Conservation (phyloP, 2,329 filamentous ascomycete genomes). For the Alternaria brassicae region DNA sequence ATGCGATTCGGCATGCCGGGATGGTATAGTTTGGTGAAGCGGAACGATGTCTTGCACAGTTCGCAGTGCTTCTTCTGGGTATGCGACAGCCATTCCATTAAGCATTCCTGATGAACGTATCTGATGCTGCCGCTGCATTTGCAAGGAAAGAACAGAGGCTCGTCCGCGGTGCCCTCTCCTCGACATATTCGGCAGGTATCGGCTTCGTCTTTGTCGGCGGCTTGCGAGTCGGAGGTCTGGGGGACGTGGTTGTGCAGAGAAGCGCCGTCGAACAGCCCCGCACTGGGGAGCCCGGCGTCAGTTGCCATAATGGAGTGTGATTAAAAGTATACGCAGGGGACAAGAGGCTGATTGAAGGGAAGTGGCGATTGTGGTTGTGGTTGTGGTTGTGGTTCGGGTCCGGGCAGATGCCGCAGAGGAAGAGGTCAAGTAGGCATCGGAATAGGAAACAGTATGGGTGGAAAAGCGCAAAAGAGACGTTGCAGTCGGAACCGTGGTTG, state of each 20-base stretch:
- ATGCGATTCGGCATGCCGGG: constrained; percentile 89
- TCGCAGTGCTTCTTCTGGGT: constrained; percentile 99
- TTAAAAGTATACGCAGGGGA: constrained; percentile 3
- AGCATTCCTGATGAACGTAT: constrained; percentile 94
- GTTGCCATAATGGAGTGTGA: constrained; percentile 30
- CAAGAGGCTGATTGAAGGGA: not conserved
- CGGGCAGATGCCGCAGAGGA: constrained; percentile 30
- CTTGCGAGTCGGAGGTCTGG: constrained; percentile 51
- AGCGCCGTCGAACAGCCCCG: constrained; percentile 21
- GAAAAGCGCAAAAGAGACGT: constrained; percentile 1
- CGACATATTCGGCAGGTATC: constrained; percentile 98
- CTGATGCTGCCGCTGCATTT: constrained; percentile 99
- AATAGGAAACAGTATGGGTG: not conserved
- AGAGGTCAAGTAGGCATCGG: constrained; percentile 38
- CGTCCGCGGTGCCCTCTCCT: constrained; percentile 79
- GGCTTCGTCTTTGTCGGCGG: constrained; percentile 58
- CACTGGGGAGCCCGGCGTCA: constrained; percentile 22
- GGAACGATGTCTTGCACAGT: constrained; percentile 97
- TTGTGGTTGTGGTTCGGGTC: constrained; percentile 1
- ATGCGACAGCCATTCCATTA: constrained; percentile 99
- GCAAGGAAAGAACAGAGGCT: constrained; percentile 95
- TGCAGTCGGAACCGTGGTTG: constrained; percentile 4
- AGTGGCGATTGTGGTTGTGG: not conserved
- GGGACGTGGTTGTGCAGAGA: constrained; percentile 7
- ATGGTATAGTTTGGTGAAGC: constrained; percentile 97